Conservation (phyloP, 768 basidiomycete species). For the Mycena leptocephala region DNA sequence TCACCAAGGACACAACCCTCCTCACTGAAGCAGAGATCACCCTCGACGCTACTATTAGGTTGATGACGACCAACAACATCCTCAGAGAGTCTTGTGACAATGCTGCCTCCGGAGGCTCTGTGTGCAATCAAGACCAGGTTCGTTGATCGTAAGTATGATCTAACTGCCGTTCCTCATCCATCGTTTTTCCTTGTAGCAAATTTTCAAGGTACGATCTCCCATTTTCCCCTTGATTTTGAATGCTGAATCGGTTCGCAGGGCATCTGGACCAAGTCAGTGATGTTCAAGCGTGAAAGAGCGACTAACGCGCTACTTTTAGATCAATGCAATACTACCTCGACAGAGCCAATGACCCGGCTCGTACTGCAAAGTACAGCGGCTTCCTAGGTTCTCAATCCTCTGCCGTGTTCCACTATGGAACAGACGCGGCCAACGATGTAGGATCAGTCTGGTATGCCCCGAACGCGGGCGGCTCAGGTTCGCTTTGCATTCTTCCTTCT, state of each 20-base stretch:
- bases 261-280: constrained; percentile 61
- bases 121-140: constrained; percentile 66
- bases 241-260: constrained; percentile 49
- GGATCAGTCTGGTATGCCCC: constrained; percentile 66
- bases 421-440: constrained; percentile 56
- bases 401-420: constrained; percentile 63
- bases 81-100: constrained; percentile 71
- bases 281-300: background rate
- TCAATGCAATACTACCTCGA: constrained; percentile 68
- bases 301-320: background rate
- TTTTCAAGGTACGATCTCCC: constrained; percentile 56
- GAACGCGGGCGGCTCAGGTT: constrained; percentile 44
- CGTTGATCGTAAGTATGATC: constrained; percentile 10
- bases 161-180: background rate
- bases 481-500: background rate
- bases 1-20: constrained; percentile 55
- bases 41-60: constrained; percentile 64
- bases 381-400: constrained; percentile 60
- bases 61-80: constrained; percentile 57
- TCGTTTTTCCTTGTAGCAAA: constrained; percentile 49
- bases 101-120: constrained; percentile 52
- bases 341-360: constrained; percentile 56
- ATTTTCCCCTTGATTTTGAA: background rate
- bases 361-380: constrained; percentile 59
- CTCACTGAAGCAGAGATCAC: constrained; percentile 68